A percentile compares a stretch with the other conserved stretches of the same genome.
Conservation (phyloP, 345 rosid species). For the Crucihimalaya himalaica region DNA sequence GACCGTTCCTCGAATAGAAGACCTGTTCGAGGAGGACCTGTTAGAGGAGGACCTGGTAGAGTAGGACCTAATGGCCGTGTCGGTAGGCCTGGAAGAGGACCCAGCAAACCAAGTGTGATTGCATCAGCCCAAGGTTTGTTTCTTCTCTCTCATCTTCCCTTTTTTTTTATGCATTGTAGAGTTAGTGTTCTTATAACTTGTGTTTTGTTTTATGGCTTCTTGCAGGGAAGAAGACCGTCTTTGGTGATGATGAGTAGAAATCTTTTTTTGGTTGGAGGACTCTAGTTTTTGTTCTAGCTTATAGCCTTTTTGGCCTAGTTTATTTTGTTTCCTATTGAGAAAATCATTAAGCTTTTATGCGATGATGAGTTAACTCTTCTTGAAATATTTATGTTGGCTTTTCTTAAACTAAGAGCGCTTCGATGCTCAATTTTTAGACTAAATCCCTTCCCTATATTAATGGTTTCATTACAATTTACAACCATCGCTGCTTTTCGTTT, state of each 20-base stretch:
- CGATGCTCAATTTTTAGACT: background rate
- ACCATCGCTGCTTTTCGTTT: background rate
- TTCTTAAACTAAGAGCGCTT: background rate
- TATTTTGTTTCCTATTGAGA: background rate
- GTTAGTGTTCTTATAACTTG: background rate
- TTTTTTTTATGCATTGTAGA: background rate
- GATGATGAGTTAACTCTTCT: background rate
- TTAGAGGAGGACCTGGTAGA: background rate
- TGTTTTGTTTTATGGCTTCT: slow-evolving; percentile 11
- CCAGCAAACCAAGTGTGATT: slow-evolving; percentile 47
- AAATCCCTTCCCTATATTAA: background rate
- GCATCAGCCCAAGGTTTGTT: slow-evolving; percentile 33
- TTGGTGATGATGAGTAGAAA: slow-evolving; percentile 35
- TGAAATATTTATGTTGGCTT: background rate
- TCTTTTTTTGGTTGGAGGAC: background rate
- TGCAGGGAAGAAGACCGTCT: slow-evolving; percentile 48
- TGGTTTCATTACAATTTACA: background rate
- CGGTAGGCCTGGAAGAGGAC: slow-evolving; percentile 21
- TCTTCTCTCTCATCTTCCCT: background rate
- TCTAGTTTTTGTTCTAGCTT: background rate
- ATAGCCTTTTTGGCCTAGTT: background rate
- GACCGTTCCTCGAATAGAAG: background rate
- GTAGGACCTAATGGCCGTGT: slow-evolving; percentile 15
- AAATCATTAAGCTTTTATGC: background rate
- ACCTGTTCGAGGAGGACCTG: background rate